Evolutionary conservation across 164 flowering plant species (phyloP).

Genomic region (Nymphaea colorata): DNA sequence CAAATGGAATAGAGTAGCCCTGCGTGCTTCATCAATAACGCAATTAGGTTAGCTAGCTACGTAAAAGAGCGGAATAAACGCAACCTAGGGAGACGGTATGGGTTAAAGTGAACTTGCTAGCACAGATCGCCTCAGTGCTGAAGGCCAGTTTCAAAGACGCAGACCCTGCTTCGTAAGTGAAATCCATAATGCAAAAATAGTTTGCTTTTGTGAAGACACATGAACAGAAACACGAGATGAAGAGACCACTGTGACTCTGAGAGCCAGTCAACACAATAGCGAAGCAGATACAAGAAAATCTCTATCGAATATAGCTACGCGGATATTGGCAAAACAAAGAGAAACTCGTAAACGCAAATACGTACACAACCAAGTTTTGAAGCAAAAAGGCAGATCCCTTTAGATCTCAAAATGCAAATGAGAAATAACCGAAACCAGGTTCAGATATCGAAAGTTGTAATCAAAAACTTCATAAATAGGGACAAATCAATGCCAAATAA

Average conservation of each 20-base stretch:
- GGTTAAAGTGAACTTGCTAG: not conserved
- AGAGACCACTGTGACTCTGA: not conserved
- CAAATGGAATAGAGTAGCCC: not conserved
- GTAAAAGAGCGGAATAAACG: not conserved
- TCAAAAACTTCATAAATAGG: not conserved
- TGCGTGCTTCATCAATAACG: no score
- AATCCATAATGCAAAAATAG: not conserved
- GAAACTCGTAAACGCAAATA: not conserved
- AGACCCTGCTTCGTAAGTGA: not conserved
- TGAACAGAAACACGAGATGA: not conserved
- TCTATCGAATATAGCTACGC: not conserved
- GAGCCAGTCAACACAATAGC: not conserved
- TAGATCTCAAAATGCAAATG: no score
- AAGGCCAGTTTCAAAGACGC: not conserved
- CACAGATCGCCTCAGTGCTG: not conserved
- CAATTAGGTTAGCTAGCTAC: not conserved
- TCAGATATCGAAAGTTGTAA: not conserved
- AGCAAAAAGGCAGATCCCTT: not conserved
- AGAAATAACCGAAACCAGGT: not conserved
- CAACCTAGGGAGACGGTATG: not conserved
- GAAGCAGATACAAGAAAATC: not conserved
- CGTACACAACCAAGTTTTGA: not conserved
- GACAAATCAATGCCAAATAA: not conserved
- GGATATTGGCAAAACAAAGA: not conserved
- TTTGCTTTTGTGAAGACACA: not conserved